Conservation (phyloP, 2,329 filamentous ascomycete genomes). For the Diaporthe velutina region DNA sequence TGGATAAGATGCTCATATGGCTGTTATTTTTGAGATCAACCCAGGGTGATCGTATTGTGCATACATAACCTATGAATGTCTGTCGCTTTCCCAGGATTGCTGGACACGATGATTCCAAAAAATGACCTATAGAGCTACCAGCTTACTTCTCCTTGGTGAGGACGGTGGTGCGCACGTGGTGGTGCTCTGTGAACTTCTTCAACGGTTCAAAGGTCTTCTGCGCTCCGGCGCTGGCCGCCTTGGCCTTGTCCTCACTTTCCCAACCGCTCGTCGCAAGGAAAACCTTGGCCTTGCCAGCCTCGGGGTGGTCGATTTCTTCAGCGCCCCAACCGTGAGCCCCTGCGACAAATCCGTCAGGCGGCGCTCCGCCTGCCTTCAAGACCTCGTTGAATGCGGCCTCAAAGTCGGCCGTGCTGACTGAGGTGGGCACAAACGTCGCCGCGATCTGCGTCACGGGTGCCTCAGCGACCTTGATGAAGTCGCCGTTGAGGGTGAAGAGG, state of each 20-base stretch:
- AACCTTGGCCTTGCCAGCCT: slow-evolving; percentile 35
- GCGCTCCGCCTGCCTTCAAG: slow-evolving; percentile 14
- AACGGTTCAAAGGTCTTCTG: slow-evolving; percentile 34
- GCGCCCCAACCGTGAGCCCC: slow-evolving; percentile 39
- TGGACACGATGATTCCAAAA: background rate
- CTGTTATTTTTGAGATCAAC: background rate
- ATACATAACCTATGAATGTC: background rate
- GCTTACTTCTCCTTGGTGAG: slow-evolving; percentile 28
- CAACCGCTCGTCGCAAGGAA: slow-evolving; percentile 38
- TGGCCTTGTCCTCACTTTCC: slow-evolving; percentile 36
- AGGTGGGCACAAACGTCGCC: slow-evolving; percentile 30
- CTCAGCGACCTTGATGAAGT: slow-evolving; percentile 37
- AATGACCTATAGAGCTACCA: background rate
- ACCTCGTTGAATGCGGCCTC: slow-evolving; percentile 35
- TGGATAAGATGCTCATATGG: background rate
- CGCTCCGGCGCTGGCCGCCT: slow-evolving; percentile 19
- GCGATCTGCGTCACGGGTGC: slow-evolving; percentile 37
- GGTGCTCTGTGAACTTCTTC: slow-evolving; percentile 32
- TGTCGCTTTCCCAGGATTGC: slow-evolving; percentile 9
- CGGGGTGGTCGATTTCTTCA: slow-evolving; percentile 33
- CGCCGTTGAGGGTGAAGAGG: slow-evolving; percentile 32
- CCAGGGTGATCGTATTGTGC: background rate
- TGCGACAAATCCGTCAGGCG: slow-evolving; percentile 37
- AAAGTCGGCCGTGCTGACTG: slow-evolving; percentile 31
- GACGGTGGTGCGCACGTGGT: slow-evolving; percentile 10